A percentile compares a stretch with the other conserved stretches of the same genome.
phyloP scores from a whole-genome alignment of 2,329 filamentous ascomycete species.

The Monilinia fructicola region DNA sequence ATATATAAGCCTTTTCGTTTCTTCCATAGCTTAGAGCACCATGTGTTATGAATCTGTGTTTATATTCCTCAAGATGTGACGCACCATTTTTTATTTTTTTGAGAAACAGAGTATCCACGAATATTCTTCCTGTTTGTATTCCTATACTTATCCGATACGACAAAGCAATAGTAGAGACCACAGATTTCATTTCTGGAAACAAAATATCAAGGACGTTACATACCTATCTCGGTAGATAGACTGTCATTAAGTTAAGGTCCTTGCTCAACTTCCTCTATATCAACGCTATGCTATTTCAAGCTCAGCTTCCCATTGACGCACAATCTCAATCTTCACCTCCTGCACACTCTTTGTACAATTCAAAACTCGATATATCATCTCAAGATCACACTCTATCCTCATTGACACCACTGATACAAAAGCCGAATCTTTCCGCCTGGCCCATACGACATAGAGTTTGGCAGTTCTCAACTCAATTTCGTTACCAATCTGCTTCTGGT shows the following conservation, averaged over 20 bases:
- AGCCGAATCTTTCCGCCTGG: neutral
- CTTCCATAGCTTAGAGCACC: neutral
- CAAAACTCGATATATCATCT: neutral
- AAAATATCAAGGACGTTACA: neutral
- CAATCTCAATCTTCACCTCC: neutral
- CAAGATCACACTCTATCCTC: neutral
- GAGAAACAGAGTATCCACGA: neutral
- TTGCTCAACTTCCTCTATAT: neutral
- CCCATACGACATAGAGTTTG: neutral
- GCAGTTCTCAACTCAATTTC: neutral
- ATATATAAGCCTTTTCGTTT: neutral
- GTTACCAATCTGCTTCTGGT: neutral
- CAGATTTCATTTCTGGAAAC: neutral
- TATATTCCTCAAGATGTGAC: neutral
- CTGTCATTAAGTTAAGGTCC: neutral
- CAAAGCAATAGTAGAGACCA: neutral
- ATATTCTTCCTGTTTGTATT: neutral
- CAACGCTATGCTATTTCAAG: neutral
- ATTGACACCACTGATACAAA: neutral
- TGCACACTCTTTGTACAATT: neutral
- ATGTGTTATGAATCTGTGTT: neutral
- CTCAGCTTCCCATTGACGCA: neutral
- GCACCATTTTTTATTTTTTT: neutral
- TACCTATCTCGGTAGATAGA: no score
- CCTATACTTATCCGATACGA: neutral